Evolutionary conservation across 306 rosid species (phyloP).

Genomic region (Lathyrus oleraceus): DNA sequence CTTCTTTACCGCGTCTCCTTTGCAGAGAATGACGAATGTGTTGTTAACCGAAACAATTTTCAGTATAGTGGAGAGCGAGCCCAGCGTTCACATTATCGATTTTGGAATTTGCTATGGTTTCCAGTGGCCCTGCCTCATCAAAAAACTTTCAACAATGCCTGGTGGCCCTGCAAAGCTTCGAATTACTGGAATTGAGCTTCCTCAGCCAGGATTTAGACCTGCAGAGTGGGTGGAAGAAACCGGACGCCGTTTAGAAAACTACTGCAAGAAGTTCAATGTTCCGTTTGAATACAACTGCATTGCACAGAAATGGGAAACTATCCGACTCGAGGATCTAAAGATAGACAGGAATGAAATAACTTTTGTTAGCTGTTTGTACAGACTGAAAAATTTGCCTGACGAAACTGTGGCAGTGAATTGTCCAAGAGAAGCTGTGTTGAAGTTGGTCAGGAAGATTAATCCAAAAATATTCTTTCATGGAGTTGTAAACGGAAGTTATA

Average conservation of each 20-base stretch:
- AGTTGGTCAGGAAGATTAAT: conserved; percentile 60
- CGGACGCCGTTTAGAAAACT: conserved; percentile 53
- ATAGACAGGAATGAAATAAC: conserved; percentile 50
- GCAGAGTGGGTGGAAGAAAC: conserved; percentile 68
- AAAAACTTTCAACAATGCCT: conserved; percentile 45
- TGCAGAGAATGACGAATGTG: conserved; percentile 54
- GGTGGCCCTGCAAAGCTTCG: conserved; percentile 64
- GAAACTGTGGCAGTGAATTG: conserved; percentile 48
- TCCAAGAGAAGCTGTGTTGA: conserved; percentile 71
- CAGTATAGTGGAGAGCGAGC: conserved; percentile 42
- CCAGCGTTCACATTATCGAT: conserved; percentile 61
- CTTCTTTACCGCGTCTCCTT: conserved; percentile 51
- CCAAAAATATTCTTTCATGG: conserved; percentile 79
- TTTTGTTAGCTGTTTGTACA: conserved; percentile 59
- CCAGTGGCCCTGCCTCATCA: conserved; percentile 82
- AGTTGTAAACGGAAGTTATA: conserved; percentile 64
- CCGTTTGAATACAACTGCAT: conserved; percentile 56
- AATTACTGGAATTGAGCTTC: conserved; percentile 71
- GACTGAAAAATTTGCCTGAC: conserved; percentile 63
- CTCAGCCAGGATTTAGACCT: conserved; percentile 74
- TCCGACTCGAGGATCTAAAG: conserved; percentile 52
- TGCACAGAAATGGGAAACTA: conserved; percentile 72
- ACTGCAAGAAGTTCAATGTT: conserved; percentile 57
- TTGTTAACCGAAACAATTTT: conserved; percentile 44
- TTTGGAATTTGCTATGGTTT: conserved; percentile 78